These are phyloP conservation scores for Mycena albidolilacea DNA, from an alignment of 768 basidiomycete genomes.

Conservation along the genomic window DNA sequence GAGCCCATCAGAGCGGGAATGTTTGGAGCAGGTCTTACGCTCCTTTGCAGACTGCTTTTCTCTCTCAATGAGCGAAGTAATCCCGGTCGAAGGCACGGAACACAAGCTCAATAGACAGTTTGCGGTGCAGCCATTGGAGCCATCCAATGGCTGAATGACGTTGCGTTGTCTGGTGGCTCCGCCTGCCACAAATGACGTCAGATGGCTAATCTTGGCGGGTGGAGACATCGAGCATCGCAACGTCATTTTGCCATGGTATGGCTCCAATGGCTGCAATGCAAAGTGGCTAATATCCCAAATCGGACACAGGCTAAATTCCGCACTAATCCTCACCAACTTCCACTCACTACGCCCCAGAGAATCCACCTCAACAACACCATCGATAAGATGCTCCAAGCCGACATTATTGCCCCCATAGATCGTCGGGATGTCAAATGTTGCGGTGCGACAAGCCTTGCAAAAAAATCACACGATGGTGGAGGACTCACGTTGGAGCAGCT, in stretches of 20 bases:
- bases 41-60: conserved; percentile 58
- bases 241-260: too few relatives aligned
- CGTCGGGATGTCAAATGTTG: conserved; percentile 35
- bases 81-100: conserved; percentile 32
- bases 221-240: too few relatives aligned
- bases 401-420: conserved; percentile 11
- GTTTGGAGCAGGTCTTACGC: conserved; percentile 42
- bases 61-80: conserved; percentile 50
- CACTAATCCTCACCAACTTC: conserved; percentile 37
- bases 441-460: conserved; percentile 25
- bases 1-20: not conserved
- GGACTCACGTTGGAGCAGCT: conserved; percentile 33
- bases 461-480: conserved; percentile 26
- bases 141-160: too few relatives aligned
- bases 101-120: too few relatives aligned
- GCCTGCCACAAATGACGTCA: too few relatives aligned
- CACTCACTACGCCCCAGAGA: conserved; percentile 41
- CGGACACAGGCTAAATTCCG: conserved; percentile 31
- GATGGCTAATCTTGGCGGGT: too few relatives aligned
- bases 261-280: too few relatives aligned
- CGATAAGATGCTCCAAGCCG: conserved; percentile 44
- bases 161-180: too few relatives aligned
- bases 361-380: conserved; percentile 38
- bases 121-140: too few relatives aligned
- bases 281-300: conserved; percentile 42